Percentiles rank a stretch among this genome's conserved stretches.
These are phyloP conservation scores for Cyclanthera cordifolia DNA, from an alignment of 306 rosid genomes.

Conservation along the genomic window DNA sequence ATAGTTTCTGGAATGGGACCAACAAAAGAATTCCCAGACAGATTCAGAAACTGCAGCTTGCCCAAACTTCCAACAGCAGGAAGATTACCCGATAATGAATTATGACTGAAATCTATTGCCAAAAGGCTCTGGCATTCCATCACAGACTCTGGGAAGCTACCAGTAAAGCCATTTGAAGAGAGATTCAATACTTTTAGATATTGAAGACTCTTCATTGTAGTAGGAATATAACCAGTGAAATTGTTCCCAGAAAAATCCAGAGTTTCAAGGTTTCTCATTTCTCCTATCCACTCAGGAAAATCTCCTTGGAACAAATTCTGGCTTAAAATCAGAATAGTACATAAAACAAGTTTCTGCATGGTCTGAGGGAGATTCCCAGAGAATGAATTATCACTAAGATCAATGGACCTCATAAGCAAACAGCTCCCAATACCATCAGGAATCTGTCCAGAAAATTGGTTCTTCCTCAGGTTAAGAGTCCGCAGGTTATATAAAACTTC, in stretches of 20 bases:
- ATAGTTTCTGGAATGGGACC: slow-evolving; percentile 52
- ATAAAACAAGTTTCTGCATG: slow-evolving; percentile 29
- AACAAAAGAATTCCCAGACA: slow-evolving; percentile 48
- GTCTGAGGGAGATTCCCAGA: slow-evolving; percentile 44
- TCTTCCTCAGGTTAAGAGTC: slow-evolving; percentile 35
- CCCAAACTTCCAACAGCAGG: slow-evolving; percentile 32
- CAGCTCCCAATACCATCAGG: slow-evolving; percentile 65
- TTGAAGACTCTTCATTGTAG: slow-evolving; percentile 37
- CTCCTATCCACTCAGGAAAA: slow-evolving; percentile 63
- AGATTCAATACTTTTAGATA: slow-evolving; percentile 38
- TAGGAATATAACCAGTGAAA: slow-evolving; percentile 41
- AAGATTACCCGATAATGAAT: slow-evolving; percentile 31
- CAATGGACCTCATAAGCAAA: slow-evolving; percentile 44
- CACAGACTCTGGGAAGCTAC: slow-evolving; percentile 57
- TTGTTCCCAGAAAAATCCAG: slow-evolving; percentile 57
- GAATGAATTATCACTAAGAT: slow-evolving; percentile 50
- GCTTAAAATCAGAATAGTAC: slow-evolving; percentile 31
- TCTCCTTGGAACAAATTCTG: slow-evolving; percentile 39
- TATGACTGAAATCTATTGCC: slow-evolving; percentile 53
- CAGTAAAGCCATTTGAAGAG: slow-evolving; percentile 56
- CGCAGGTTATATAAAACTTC: slow-evolving; percentile 52
- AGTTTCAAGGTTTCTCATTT: slow-evolving; percentile 38
- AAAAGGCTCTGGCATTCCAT: slow-evolving; percentile 47
- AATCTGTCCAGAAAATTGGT: slow-evolving; percentile 54
- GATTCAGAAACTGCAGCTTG: slow-evolving; percentile 48